These are phyloP conservation scores for Populus hybrid DNA, from an alignment of 441 rosid genomes.

Conservation along the genomic window DNA sequence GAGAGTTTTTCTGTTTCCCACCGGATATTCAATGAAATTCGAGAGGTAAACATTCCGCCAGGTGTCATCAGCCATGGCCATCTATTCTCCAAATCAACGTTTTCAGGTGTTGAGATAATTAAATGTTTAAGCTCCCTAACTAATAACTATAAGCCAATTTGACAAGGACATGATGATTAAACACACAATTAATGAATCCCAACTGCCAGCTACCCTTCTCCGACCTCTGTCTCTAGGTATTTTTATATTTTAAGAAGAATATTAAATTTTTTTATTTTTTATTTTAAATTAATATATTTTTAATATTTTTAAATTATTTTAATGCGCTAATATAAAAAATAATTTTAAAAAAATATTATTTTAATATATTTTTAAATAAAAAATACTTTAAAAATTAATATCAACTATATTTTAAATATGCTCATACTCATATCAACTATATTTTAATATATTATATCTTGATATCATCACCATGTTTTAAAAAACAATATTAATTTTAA, in stretches of 20 bases:
- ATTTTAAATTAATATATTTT: no score
- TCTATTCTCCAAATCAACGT: background rate
- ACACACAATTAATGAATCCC: background rate
- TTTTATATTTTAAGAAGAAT: no score
- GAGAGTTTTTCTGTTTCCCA: no score
- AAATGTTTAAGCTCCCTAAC: background rate
- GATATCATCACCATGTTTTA: no score
- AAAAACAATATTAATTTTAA: no score
- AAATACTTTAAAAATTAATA: no score
- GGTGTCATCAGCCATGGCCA: background rate
- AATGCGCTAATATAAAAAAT: rapidly evolving
- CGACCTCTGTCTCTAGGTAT: background rate
- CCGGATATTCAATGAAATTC: no score
- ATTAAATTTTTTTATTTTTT: no score
- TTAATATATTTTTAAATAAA: no score
- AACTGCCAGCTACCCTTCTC: background rate
- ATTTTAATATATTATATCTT: no score
- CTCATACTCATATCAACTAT: rapidly evolving
- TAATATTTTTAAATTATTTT: no score
- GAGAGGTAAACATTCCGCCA: background rate
- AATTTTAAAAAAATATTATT: no score
- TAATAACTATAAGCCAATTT: background rate
- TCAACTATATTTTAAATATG: rapidly evolving
- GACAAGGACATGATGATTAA: background rate
- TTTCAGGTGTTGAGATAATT: background rate